Evolutionary conservation across 345 rosid genomes (phyloP).

Genomic region (Salix brachista): DNA sequence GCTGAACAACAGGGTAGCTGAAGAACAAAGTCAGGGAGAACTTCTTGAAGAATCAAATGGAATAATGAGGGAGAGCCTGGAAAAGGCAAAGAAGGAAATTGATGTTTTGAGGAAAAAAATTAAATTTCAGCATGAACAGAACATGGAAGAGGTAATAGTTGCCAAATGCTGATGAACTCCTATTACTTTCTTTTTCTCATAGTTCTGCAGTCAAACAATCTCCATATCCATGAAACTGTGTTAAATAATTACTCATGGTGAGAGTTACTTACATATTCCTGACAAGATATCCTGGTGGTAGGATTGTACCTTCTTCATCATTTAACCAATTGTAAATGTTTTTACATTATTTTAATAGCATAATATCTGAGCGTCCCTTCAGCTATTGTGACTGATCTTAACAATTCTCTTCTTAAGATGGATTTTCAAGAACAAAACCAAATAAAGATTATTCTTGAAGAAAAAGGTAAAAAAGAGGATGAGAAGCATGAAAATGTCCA

Average conservation of each 20-base stretch:
- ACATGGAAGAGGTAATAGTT: constrained; percentile 64
- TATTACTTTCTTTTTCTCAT: not conserved
- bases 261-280: not conserved
- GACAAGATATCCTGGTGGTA: not conserved
- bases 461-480: constrained; percentile 51
- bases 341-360: not conserved
- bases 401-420: constrained; percentile 37
- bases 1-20: constrained; percentile 41
- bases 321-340: not conserved
- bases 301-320: not conserved
- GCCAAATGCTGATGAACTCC: not conserved
- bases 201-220: not conserved
- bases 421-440: constrained; percentile 42
- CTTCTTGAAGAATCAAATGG: constrained; percentile 51
- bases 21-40: constrained; percentile 34
- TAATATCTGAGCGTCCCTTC: not conserved
- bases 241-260: not conserved
- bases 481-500: constrained; percentile 49
- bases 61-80: constrained; percentile 49
- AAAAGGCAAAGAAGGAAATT: constrained; percentile 47
- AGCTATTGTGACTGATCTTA: not conserved
- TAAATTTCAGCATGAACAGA: constrained; percentile 54
- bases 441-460: constrained; percentile 41
- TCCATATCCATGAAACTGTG: not conserved
- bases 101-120: constrained; percentile 56